Evolutionary conservation across 2,329 filamentous ascomycete species (phyloP).

Genomic region (Claviceps sp.): DNA sequence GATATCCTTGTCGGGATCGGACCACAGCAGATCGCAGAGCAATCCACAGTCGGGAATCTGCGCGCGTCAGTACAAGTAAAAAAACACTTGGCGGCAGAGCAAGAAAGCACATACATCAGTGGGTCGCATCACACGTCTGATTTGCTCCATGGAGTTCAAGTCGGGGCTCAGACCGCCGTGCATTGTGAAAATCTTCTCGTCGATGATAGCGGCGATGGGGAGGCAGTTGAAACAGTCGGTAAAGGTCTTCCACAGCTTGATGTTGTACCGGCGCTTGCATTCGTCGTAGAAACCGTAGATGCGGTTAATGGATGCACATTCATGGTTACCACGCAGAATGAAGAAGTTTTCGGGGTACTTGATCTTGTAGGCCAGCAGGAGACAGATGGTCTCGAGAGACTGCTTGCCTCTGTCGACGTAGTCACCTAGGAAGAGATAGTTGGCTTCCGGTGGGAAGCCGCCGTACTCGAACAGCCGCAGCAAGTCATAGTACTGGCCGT

Average conservation of each 20-base stretch:
- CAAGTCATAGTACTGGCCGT: conserved; percentile 97
- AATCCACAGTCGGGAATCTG: conserved; percentile 97
- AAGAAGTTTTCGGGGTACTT: conserved; percentile 99
- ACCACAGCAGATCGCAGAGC: conserved; percentile 95
- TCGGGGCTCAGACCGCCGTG: conserved; percentile 95
- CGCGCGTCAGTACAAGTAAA: conserved; percentile 8
- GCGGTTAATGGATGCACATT: conserved; percentile 96
- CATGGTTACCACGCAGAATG: conserved; percentile 94
- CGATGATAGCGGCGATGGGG: conserved; percentile 95
- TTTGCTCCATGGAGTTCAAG: conserved; percentile 99
- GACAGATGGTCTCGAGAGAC: conserved; percentile 94
- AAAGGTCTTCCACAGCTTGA: conserved; percentile 99
- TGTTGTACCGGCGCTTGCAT: conserved; percentile 98
- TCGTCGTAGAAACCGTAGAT: conserved; percentile 99
- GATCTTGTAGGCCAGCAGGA: conserved; percentile 97
- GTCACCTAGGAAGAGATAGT: conserved; percentile 98
- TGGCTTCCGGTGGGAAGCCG: conserved; percentile 94
- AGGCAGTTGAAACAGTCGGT: conserved; percentile 99
- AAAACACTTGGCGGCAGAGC: background rate
- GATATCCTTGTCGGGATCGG: conserved; percentile 97
- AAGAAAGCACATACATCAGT: conserved; percentile 72
- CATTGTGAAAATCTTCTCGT: conserved; percentile 99
- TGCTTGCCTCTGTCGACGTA: conserved; percentile 99
- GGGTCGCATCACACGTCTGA: conserved; percentile 94
- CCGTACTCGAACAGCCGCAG: conserved; percentile 96